These are phyloP conservation scores for Cotoneaster glaucophyllus DNA, from an alignment of 306 rosid genomes.

Conservation along the genomic window DNA sequence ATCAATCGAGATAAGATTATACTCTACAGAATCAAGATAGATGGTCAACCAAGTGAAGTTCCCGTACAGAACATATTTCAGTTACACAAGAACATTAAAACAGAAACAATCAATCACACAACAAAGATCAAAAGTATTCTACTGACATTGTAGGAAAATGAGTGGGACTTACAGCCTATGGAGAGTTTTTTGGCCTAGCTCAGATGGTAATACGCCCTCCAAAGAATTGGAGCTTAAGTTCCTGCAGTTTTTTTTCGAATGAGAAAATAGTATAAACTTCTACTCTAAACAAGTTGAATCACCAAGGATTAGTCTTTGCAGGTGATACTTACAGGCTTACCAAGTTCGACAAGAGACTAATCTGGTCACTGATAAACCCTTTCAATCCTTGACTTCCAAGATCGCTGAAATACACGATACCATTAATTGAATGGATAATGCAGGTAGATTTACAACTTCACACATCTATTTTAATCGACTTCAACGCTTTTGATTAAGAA, in stretches of 20 bases:
- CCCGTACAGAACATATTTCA: neutral
- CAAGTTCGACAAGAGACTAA: conserved; percentile 78
- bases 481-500: neutral
- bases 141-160: conserved; percentile 4
- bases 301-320: conserved; percentile 2
- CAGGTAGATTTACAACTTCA: neutral
- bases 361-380: conserved; percentile 74
- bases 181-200: conserved; percentile 66
- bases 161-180: conserved; percentile 56
- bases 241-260: conserved; percentile 31
- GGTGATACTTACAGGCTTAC: conserved; percentile 92
- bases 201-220: conserved; percentile 60
- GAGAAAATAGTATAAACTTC: neutral
- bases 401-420: conserved; percentile 47
- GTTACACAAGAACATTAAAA: neutral
- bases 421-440: neutral
- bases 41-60: neutral
- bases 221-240: conserved; percentile 77
- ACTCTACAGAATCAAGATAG: neutral
- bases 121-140: neutral
- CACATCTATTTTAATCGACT: neutral
- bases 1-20: neutral
- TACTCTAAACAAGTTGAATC: neutral
- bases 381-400: conserved; percentile 95
- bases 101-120: neutral